Evolutionary conservation across 331 rosid genomes (phyloP), one percentile per base, ranked within the genome.

Genomic region (Rhamnella rubrinervis): DNA sequence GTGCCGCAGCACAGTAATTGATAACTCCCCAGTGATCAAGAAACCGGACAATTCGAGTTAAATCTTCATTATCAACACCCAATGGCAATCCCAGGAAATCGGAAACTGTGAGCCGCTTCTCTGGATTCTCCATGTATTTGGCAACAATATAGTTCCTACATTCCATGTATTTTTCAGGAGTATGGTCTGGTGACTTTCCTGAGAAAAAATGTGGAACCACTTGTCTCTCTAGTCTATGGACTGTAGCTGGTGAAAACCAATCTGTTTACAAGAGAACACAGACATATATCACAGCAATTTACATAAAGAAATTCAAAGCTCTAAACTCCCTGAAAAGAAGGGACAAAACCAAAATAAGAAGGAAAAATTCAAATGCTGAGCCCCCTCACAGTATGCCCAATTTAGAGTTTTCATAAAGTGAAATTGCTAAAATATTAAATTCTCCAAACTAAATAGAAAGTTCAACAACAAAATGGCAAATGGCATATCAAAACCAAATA

Each of bases 21-120:
- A 95, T 83, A 68, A 95, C 87, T 58, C 99, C 99, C 99, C 99
- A 95, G 59, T 95, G 93, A 85, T 95, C 96, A 75, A 95, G 99
- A 76, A 95, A 95, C 83, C 96, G 67, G 52, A 88, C 76, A 73
- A 95, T 86, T 78, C 97, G 83, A 80, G 77, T 67, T 78, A 95
- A 79, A 81, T 95, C 96, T 25, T 95, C 99, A 18, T 71, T 65
- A 72, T 82, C 87, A 67, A 87, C 71, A 61, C 93, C 87, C 65
- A 64, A 67, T 61, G 80, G 58, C 75, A 89, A 61, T 38, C 88
- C 87, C 53, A 77, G 85, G 56, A 88, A 87, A 78, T 89, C 96
- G 40, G 96, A 83, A 62, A 82, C 82, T 3, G 81, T 57, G 46
- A 89, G 77, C 81, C 83, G 87, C 81, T 77, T 91, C 67, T 80